Conservation (phyloP, 2,329 filamentous ascomycete species). For the Cadophora malorum region DNA sequence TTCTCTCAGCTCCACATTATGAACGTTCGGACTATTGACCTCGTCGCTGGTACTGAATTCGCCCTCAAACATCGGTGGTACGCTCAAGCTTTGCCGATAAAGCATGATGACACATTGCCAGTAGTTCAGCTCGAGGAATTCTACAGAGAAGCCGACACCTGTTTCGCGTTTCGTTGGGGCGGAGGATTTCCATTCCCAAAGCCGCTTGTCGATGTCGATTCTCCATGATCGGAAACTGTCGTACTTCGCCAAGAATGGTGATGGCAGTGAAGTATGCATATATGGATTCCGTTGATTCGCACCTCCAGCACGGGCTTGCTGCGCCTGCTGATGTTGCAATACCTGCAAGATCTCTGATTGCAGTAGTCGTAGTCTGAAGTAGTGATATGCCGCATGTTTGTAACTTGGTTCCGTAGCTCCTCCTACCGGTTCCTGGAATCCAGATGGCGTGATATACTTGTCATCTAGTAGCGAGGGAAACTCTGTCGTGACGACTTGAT, state of each 20-base stretch:
- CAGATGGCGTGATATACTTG: constrained; percentile 80
- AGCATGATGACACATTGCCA: constrained; percentile 98
- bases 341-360: constrained; percentile 97
- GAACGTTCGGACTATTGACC: constrained; percentile 66
- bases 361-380: constrained; percentile 84
- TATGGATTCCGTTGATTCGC: constrained; percentile 71
- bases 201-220: constrained; percentile 80
- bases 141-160: constrained; percentile 85
- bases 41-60: constrained; percentile 74
- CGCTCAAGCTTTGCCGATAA: constrained; percentile 87
- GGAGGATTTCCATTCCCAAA: constrained; percentile 86
- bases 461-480: constrained; percentile 91
- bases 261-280: constrained; percentile 80
- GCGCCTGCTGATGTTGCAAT: constrained; percentile 87
- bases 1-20: constrained; percentile 70
- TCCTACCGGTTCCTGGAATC: constrained; percentile 65
- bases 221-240: constrained; percentile 89
- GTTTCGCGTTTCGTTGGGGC: constrained; percentile 80
- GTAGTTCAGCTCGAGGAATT: constrained; percentile 94
- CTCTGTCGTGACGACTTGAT: constrained; percentile 94
- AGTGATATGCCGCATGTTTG: constrained; percentile 90
- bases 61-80: constrained; percentile 82
- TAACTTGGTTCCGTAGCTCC: constrained; percentile 75
- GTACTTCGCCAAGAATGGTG: constrained; percentile 84
- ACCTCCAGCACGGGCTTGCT: constrained; percentile 72